Conservation (phyloP, 176 grass and related monocot species). For the Stipa capillata region DNA sequence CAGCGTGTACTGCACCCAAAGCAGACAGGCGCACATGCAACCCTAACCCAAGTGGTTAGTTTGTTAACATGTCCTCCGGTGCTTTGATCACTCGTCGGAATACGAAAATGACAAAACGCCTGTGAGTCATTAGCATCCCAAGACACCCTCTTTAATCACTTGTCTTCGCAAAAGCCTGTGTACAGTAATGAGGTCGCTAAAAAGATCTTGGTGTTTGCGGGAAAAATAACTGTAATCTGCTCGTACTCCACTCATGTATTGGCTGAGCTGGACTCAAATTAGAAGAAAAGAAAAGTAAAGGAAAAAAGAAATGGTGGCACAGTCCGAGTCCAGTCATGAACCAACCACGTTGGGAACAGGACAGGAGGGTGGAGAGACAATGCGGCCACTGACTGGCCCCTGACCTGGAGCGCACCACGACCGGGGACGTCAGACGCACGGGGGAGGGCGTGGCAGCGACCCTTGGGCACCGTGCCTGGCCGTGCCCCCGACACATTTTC, state of each 20-base stretch:
- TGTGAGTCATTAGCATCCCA: neutral
- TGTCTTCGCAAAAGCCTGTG: neutral
- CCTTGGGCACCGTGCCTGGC: neutral
- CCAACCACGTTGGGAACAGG: no score
- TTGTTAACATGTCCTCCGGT: neutral
- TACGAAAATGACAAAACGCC: neutral
- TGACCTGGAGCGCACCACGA: no score
- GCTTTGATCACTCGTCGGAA: neutral
- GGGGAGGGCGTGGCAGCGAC: neutral
- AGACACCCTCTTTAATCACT: neutral
- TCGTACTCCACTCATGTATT: no score
- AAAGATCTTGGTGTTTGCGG: neutral
- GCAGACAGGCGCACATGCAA: conserved; percentile 19
- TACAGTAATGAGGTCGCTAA: neutral
- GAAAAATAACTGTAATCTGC: no score
- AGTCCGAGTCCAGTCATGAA: no score
- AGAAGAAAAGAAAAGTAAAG: no score
- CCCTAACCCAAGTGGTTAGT: neutral
- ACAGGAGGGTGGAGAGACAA: no score
- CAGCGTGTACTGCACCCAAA: neutral
- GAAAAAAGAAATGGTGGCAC: no score
- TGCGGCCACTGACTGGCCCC: no score
- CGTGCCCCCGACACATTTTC: conserved; percentile 39
- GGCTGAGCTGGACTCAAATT: no score
- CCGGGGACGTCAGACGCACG: no score